A percentile compares a stretch with the other conserved stretches of the same genome.
Evolutionary conservation across 495 filamentous ascomycete species (phyloP).

Genomic region (Penicillium egyptiacum): DNA sequence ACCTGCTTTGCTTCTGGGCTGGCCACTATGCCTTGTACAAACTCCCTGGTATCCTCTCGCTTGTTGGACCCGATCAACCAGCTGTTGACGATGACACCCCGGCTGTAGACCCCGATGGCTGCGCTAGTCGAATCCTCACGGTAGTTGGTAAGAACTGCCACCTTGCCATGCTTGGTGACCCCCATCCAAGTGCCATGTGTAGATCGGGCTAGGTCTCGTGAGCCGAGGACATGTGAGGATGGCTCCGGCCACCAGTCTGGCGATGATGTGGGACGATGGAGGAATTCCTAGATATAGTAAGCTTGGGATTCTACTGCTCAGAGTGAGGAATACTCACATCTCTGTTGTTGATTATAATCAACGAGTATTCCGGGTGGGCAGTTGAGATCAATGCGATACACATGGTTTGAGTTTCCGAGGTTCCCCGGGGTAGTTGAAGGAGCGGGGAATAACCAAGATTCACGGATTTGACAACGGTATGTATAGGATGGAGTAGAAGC

Average conservation of each 20-base stretch:
- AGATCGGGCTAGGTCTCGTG: conserved; percentile 64
- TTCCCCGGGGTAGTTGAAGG: neutral
- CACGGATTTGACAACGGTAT: neutral
- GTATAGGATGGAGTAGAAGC: neutral
- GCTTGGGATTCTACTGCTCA: conserved; percentile 2
- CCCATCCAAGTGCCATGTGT: conserved; percentile 91
- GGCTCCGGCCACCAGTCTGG: conserved; percentile 80
- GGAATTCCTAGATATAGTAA: conserved; percentile 64
- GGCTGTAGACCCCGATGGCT: conserved; percentile 62
- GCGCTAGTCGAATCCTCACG: conserved; percentile 60
- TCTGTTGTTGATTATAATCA: conserved; percentile 89
- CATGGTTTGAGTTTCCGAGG: conserved; percentile 52
- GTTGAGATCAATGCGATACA: conserved; percentile 92
- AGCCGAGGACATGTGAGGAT: conserved; percentile 60
- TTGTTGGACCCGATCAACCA: conserved; percentile 61
- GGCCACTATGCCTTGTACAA: conserved; percentile 66
- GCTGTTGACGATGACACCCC: conserved; percentile 83
- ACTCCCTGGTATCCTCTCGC: conserved; percentile 53
- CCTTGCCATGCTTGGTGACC: conserved; percentile 75
- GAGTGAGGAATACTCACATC: conserved; percentile 58
- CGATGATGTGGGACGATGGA: conserved; percentile 79
- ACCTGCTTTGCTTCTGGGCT: conserved; percentile 55
- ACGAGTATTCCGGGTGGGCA: conserved; percentile 82
- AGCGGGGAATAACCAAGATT: neutral
- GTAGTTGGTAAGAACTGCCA: conserved; percentile 94